Base-by-base conservation (phyloP, 768 basidiomycete genomes). In the Russula sp. region DNA sequence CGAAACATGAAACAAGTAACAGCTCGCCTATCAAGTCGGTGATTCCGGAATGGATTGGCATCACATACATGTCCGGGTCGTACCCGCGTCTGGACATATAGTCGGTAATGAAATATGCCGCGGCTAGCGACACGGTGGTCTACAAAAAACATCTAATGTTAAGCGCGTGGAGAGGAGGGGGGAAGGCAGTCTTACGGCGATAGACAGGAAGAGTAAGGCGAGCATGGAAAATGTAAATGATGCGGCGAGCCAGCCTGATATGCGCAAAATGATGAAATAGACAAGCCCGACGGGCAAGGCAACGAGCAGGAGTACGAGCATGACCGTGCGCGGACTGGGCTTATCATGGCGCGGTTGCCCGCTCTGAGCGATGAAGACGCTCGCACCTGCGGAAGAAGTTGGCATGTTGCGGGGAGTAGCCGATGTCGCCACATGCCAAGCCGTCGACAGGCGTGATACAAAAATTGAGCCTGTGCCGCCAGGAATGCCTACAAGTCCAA, bases 31-130 rank as follows among this genome's bases (percentile, higher is more conserved):
- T 75, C 57, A 96, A 83, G 73, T 95, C 92, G 80, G 94, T 88
- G 49, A 92, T 72, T 0, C 94, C 91, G 13, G 91, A 93, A 68
- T 96, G 94, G 30, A 96, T 83, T 9, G 94, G 94, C n/a, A 98
- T 77, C 2, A 93, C 93, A 73, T 96, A 95, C 76, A 90, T 87
- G 73, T 98, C 94, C 6, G 94, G 94, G 73, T 98, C 94, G 30
- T 85, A 79, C 13, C 83, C 79, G 61, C 79, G 84, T 0, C 82
- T 81, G 93, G 94, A 96, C 30, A 97, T 81, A 72, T 84, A 86
- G 50, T 83, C 76, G 2, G 93, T 94, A 55, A 94, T 78, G 13
- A 72, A 69, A 56, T 79, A 83, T 1, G 90, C 93, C 38, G 90
- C 74, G 32, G 80, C 28, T 5, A 98, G 80, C 2, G 94, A 94